These are phyloP conservation scores for Puccinia hordei DNA, from an alignment of 1,284 basidiomycete genomes.

Conservation along the genomic window DNA sequence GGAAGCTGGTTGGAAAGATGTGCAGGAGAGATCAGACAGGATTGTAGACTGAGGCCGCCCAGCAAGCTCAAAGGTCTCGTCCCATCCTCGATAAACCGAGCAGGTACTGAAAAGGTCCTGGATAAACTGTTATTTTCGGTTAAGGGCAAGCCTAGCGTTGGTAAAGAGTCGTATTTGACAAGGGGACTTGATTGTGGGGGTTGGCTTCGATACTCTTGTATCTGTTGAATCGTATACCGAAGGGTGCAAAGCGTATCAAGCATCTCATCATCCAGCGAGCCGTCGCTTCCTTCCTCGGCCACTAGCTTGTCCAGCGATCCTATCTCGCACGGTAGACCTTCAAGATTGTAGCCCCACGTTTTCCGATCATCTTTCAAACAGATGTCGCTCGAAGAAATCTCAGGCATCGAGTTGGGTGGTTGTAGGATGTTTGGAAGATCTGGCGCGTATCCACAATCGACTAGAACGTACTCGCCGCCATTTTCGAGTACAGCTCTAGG, in stretches of 20 bases:
- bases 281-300: slow-evolving; percentile 4
- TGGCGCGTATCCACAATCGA: not conserved
- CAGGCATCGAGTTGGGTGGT: not conserved
- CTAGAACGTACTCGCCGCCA: not conserved
- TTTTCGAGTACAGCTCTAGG: not conserved
- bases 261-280: slow-evolving; percentile 10
- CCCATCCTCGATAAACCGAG: not conserved
- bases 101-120: not conserved
- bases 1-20: not conserved
- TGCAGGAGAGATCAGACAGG: not conserved
- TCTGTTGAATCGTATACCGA: not conserved
- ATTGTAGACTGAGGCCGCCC: not conserved
- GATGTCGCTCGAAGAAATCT: not conserved
- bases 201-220: not conserved
- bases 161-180: not conserved
- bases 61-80: not conserved
- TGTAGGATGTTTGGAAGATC: not conserved
- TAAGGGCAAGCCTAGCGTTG: not conserved
- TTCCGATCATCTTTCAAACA: not conserved
- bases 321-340: not conserved
- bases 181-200: not conserved
- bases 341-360: slow-evolving; percentile 1
- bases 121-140: not conserved
- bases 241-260: slow-evolving; percentile 13
- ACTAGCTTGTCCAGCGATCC: not conserved